phyloP scores from a whole-genome alignment of 1,284 basidiomycete genomes.

The Fomitopsis palustris region DNA sequence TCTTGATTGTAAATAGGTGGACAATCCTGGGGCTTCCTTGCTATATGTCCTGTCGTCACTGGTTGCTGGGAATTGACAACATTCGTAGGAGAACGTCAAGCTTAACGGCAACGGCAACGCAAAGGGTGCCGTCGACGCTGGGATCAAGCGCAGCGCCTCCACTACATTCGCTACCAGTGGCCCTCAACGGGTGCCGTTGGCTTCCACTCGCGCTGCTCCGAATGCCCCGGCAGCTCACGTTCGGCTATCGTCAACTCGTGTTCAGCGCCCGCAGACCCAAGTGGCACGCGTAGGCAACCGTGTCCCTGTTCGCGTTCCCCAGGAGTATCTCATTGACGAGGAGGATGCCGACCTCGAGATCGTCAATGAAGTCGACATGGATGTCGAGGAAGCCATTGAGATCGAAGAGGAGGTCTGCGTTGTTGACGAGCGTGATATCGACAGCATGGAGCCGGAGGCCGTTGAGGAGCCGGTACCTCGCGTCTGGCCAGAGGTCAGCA shows the following conservation, averaged over 20 bases:
- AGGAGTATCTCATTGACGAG: conserved; percentile 31
- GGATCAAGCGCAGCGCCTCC: conserved; percentile 60
- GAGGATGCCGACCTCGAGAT: conserved; percentile 29
- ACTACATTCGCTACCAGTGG: conserved; percentile 54
- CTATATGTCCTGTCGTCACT: no score
- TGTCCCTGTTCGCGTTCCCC: conserved; percentile 32
- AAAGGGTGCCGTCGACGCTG: conserved; percentile 55
- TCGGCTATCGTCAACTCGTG: conserved; percentile 32
- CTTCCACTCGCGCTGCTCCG: conserved; percentile 47
- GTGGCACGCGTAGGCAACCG: conserved; percentile 29
- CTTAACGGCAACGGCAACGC: conserved; percentile 30
- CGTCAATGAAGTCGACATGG: conserved; percentile 54
- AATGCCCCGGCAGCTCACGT: conserved; percentile 31
- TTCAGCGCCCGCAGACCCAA: conserved; percentile 23
- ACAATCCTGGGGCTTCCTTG: no score
- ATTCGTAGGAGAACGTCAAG: conserved; percentile 40
- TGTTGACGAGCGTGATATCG: conserved; percentile 42
- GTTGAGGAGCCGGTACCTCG: conserved; percentile 37
- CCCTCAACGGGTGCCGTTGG: conserved; percentile 63
- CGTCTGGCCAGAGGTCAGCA: conserved; percentile 69
- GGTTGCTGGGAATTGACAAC: no score
- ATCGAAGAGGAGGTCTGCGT: conserved; percentile 46
- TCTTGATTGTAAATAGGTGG: no score
- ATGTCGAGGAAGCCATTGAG: conserved; percentile 43
- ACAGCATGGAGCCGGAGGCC: conserved; percentile 35